Evolutionary conservation across 2,329 filamentous ascomycete species (phyloP).

Genomic region (Epichloe hybrida): DNA sequence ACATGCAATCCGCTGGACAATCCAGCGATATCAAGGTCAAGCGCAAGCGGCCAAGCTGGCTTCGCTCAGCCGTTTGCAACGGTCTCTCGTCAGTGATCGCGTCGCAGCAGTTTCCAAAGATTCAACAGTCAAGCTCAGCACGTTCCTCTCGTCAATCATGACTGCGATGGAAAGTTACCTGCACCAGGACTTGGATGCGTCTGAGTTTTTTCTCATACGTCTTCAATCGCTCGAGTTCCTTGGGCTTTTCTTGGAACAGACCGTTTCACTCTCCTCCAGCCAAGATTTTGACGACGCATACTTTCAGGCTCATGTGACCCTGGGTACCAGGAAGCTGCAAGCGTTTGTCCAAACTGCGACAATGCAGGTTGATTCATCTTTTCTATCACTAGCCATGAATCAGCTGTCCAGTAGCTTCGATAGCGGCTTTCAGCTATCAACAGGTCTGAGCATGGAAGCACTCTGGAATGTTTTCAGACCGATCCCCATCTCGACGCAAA

Average conservation of each 20-base stretch:
- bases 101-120: conserved; percentile 46
- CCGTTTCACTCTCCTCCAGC: conserved; percentile 31
- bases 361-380: conserved; percentile 17
- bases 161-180: conserved; percentile 31
- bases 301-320: conserved; percentile 49
- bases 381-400: conserved; percentile 26
- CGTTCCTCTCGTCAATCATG: conserved; percentile 35
- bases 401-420: conserved; percentile 45
- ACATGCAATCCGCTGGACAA: conserved; percentile 24
- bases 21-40: conserved; percentile 25
- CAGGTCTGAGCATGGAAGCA: conserved; percentile 65
- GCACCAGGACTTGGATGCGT: conserved; percentile 14
- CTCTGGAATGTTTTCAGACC: conserved; percentile 67
- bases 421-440: conserved; percentile 56
- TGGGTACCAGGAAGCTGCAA: conserved; percentile 32
- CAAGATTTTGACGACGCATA: conserved; percentile 44
- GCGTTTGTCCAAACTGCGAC: conserved; percentile 14
- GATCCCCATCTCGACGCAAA: conserved; percentile 33
- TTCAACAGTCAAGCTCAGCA: conserved; percentile 40
- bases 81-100: conserved; percentile 40
- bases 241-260: conserved; percentile 42
- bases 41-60: conserved; percentile 36
- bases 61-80: conserved; percentile 44
- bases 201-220: conserved; percentile 1
- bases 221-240: conserved; percentile 23